Conservation (phyloP, 257 asterid genomes). For the Petunia axillaris region DNA sequence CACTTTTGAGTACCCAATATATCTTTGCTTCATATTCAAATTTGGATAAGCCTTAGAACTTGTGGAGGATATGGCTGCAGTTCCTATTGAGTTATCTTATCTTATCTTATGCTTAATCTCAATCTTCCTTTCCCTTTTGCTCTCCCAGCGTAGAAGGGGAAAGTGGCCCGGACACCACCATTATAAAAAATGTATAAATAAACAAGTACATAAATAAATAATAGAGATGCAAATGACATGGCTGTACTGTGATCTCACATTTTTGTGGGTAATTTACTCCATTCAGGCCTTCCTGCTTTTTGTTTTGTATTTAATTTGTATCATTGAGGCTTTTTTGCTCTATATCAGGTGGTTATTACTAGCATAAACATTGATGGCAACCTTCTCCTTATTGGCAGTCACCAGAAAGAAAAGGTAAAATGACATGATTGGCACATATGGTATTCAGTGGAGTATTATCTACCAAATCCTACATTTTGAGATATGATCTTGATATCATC, state of each 20-base stretch:
- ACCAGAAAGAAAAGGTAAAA: slow-evolving; percentile 79
- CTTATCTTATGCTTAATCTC: background rate
- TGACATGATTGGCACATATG: slow-evolving; percentile 1
- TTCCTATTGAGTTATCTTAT: background rate
- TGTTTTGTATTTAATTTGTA: slow-evolving; percentile 10
- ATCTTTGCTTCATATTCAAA: background rate
- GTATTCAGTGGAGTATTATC: background rate
- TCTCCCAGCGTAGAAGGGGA: background rate
- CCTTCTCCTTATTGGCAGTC: slow-evolving; percentile 92
- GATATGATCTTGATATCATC: background rate
- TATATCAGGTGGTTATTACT: slow-evolving; percentile 88
- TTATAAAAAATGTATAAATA: too few species aligned
- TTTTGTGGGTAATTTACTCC: background rate
- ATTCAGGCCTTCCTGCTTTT: slow-evolving; percentile 15
- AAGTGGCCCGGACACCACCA: background rate
- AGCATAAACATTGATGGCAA: slow-evolving; percentile 81
- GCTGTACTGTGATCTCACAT: background rate
- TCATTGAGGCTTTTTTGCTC: slow-evolving; percentile 20
- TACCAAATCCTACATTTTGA: background rate
- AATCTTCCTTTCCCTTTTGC: background rate
- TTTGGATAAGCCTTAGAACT: background rate
- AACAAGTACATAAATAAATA: too few species aligned
- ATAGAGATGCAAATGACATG: background rate
- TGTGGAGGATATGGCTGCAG: slow-evolving; percentile 1
- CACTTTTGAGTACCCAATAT: slow-evolving; percentile 1